Evolutionary conservation across 1,284 basidiomycete species (phyloP), one percentile per base, ranked within the genome.

Genomic region (Apiotrichum mycotoxinovorans): DNA sequence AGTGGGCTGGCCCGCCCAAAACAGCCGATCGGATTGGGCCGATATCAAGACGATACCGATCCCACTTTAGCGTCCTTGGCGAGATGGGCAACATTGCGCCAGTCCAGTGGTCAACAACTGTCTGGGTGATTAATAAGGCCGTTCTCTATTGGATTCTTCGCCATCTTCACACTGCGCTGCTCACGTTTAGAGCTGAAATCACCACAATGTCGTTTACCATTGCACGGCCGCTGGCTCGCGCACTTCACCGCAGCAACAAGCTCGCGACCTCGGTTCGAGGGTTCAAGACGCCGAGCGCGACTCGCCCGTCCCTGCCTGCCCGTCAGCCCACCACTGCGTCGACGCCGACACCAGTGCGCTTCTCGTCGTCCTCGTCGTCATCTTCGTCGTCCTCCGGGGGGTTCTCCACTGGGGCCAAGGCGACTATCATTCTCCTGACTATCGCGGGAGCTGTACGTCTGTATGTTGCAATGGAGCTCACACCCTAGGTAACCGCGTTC

Each of bases 401-500:
- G 11, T 26, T 44, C 42, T 26, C 42, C 22, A 15, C 14, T 12
- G 25, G 27, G 3, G 26, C 7, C 30, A 26, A 25, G 44, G 44
- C 20, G 1, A n/a, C n/a, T n/a, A 27, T 46, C 27, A 17, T 46
- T 14, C 15, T 33, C 44, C 17, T 43, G 18, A n/a, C 20, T 12
- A 20, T n/a, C 5, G 40, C 25, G 3, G 40, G 40, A 17, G 30
- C n/a, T 9, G 49, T 51, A 27, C 5, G 49, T 41, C 10, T 17
- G 30, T 7, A 30, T 7, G 30, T 7, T 7, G 12, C 30, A 30
- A 30, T 12, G 7, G 7, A 26, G 30, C 56, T 57, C 41, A 48
- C 47, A 20, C n/a, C 23, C 4, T 48, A 58, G 57, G 48, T 27
- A 15, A 42, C 51, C 20, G 45, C 56, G 10, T 22, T 35, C 20